phyloP scores from a whole-genome alignment of 2,329 filamentous ascomycete species.

The Plectosphaerella plurivora region DNA sequence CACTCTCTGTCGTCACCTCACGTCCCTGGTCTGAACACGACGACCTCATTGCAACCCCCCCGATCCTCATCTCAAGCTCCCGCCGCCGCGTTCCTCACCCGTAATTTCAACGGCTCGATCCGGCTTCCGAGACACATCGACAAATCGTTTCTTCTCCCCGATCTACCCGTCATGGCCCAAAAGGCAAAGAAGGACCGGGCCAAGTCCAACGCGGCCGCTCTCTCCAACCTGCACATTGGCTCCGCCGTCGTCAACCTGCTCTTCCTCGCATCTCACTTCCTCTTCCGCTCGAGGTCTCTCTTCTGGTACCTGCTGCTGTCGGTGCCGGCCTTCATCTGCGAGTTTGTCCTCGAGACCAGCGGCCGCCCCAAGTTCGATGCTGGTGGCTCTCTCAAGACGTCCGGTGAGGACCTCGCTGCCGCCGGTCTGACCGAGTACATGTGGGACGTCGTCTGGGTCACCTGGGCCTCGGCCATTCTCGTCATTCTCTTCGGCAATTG shows the following conservation, averaged over 20 bases:
- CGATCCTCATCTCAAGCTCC: no score
- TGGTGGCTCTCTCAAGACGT: slow-evolving; percentile 62
- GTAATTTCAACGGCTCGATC: no score
- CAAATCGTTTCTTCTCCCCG: neutral
- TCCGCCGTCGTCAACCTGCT: slow-evolving; percentile 66
- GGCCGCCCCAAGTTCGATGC: slow-evolving; percentile 72
- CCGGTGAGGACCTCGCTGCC: slow-evolving; percentile 85
- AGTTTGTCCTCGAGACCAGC: slow-evolving; percentile 80
- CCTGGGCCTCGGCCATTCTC: slow-evolving; percentile 71
- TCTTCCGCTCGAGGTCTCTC: slow-evolving; percentile 60
- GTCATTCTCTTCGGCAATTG: slow-evolving; percentile 78
- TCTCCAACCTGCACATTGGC: slow-evolving; percentile 79
- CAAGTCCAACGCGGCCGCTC: slow-evolving; percentile 69
- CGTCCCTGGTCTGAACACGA: no score
- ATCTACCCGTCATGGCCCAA: slow-evolving; percentile 45
- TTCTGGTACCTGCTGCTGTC: slow-evolving; percentile 69
- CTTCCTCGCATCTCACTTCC: slow-evolving; percentile 69
- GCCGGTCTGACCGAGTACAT: slow-evolving; percentile 93
- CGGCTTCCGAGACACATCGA: no score
- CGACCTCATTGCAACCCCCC: no score
- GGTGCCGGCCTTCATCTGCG: slow-evolving; percentile 69
- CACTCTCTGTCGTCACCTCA: no score
- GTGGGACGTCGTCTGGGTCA: slow-evolving; percentile 96
- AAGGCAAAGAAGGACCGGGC: slow-evolving; percentile 65
- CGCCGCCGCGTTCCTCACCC: no score